phyloP scores from a whole-genome alignment of 306 rosid genomes.

The Biancaea sappan region DNA sequence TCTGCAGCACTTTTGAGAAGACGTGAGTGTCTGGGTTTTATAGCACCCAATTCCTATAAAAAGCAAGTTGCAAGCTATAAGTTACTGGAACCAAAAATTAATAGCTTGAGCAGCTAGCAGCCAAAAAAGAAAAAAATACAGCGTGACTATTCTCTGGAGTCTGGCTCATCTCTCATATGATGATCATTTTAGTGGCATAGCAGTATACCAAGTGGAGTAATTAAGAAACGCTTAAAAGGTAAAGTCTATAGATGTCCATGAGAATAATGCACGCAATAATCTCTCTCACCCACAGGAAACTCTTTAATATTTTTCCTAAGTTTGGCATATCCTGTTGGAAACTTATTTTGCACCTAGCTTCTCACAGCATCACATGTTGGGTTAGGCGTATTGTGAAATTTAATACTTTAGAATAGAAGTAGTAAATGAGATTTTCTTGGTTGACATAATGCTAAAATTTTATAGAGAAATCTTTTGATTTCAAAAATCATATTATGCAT shows the following conservation, averaged over 20 bases:
- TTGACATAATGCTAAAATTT: not conserved
- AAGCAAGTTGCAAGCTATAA: conserved; percentile 25
- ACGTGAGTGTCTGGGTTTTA: conserved; percentile 82
- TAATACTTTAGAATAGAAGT: not conserved
- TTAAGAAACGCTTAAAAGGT: conserved; percentile 16
- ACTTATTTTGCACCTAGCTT: not conserved
- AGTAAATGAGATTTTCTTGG: not conserved
- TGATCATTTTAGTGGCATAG: conserved; percentile 21
- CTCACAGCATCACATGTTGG: not conserved
- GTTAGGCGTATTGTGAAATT: not conserved
- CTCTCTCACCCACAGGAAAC: not conserved
- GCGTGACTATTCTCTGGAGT: not conserved
- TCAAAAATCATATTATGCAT: not conserved
- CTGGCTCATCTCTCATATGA: conserved; percentile 1
- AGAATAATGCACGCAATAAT: not conserved
- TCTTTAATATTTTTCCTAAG: too few relatives aligned
- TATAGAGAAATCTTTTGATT: not conserved
- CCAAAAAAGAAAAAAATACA: conserved; percentile 3
- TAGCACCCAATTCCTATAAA: conserved; percentile 70
- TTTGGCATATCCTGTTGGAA: not conserved
- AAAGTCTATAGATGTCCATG: not conserved
- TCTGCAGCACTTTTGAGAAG: conserved; percentile 84
- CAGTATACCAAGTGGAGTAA: not conserved
- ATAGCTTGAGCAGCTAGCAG: not conserved
- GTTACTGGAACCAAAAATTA: conserved; percentile 2